These are phyloP conservation scores for Prillingera fragicola DNA, from an alignment of 1,284 basidiomycete species.

Conservation along the genomic window DNA sequence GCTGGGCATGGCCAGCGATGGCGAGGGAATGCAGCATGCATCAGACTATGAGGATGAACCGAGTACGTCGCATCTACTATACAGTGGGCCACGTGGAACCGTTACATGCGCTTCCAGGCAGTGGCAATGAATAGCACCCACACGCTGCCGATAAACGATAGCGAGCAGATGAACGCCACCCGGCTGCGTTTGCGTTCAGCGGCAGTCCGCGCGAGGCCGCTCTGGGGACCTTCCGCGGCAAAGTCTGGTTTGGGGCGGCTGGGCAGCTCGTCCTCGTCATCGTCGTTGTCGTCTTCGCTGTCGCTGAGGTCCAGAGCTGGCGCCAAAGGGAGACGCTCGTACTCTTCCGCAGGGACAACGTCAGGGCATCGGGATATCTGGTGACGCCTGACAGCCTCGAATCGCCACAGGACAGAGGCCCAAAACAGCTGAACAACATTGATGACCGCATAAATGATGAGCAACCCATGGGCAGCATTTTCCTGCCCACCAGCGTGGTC, in stretches of 20 bases:
- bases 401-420: constrained; percentile 52
- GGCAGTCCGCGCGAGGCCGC: constrained; percentile 19
- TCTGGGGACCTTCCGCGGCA: constrained; percentile 7
- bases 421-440: constrained; percentile 59
- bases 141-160: constrained; percentile 53
- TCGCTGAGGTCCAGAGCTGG: constrained; percentile 1
- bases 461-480: constrained; percentile 49
- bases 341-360: constrained; percentile 11
- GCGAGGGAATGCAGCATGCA: constrained; percentile 1
- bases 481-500: constrained; percentile 27
- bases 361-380: neutral
- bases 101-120: too few relatives aligned
- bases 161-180: constrained; percentile 35
- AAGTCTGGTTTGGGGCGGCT: too few relatives aligned
- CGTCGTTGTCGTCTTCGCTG: constrained; percentile 13
- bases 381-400: constrained; percentile 31
- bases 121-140: constrained; percentile 65
- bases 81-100: too few relatives aligned
- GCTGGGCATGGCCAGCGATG: neutral
- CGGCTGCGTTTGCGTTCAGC: constrained; percentile 14
- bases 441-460: constrained; percentile 58
- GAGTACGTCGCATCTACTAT: too few relatives aligned
- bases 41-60: too few relatives aligned
- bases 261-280: constrained; percentile 8
- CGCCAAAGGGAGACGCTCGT: constrained; percentile 22